Base-by-base conservation (phyloP, 1,284 basidiomycete genomes). In the Mycena sp. region DNA sequence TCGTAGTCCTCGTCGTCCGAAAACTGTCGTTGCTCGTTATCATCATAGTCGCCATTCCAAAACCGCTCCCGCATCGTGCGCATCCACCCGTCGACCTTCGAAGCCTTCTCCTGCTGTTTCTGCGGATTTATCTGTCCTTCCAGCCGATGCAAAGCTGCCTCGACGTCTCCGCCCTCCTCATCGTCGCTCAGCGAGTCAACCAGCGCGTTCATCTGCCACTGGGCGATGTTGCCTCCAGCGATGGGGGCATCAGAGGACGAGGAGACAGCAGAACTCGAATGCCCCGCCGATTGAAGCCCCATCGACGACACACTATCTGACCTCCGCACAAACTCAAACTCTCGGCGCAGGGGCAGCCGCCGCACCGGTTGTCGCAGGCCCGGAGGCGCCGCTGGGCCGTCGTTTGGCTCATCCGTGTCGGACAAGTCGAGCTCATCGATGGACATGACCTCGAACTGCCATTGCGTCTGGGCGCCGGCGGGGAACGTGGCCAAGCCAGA, bases 21-120 rank as follows among this genome's bases (percentile, higher is more conserved):
- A 67, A 85, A 87, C 43, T 83, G 77, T 19, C 84, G 80, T 19
- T 74, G 79, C 58, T 87, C 88, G 51, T 86, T 76, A 1, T 80
- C 81, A 30, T 61, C 61, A 72, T 87, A 88, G 65, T 89, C 86
- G 0, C 87, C 88, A 23, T 81, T 82, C 4, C 80, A 84, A 74
- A 88, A 79, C 30, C 89, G 83, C 63, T 87, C 83, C 68, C 87
- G 85, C 21, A 93, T 91, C 21, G 84, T 86, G 67, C 86, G 84
- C 60, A 96, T 88, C 90, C 93, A 94, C 10, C 86, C 85, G 72
- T 94, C 90, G 4, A 95, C 93, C 72, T 93, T 93, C 55, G 81
- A 80, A 44, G 85, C 85, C 72, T 91, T 93, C 70, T 88, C 87
- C 67, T 84, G 80, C 71, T 90, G 85, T 69, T 87, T 84, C 67